These are phyloP conservation scores for Mycena olivaceomarginata DNA, from an alignment of 768 basidiomycete species.

Conservation along the genomic window DNA sequence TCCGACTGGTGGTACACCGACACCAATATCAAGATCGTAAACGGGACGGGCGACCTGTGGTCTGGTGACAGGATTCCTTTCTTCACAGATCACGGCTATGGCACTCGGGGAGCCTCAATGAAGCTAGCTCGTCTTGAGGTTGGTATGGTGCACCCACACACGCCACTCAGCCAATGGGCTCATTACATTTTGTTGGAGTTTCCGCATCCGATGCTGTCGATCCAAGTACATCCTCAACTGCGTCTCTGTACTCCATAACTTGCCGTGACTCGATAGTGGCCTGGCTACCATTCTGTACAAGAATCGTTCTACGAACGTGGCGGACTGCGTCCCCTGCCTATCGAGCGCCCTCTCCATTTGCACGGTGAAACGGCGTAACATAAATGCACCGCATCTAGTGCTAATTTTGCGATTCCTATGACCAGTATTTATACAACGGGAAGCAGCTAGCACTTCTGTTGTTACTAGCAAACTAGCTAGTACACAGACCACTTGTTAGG, in stretches of 20 bases:
- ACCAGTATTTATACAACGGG: too few relatives aligned
- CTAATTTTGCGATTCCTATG: too few relatives aligned
- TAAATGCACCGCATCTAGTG: too few relatives aligned
- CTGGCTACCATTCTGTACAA: slow-evolving; percentile 12
- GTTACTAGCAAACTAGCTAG: too few relatives aligned
- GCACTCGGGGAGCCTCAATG: slow-evolving; percentile 10
- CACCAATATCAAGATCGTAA: too few relatives aligned
- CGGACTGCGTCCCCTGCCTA: neutral
- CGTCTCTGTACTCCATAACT: neutral
- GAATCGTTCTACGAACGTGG: neutral
- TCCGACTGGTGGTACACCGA: too few relatives aligned
- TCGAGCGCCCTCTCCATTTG: slow-evolving; percentile 8
- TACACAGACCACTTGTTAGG: too few relatives aligned
- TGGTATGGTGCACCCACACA: neutral
- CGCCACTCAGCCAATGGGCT: neutral
- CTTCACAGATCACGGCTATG: neutral
- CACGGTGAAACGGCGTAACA: too few relatives aligned
- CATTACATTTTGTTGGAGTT: neutral
- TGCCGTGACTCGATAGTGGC: slow-evolving; percentile 4
- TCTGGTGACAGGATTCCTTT: slow-evolving; percentile 20
- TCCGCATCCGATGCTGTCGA: slow-evolving; percentile 28
- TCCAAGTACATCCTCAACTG: neutral
- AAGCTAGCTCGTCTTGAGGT: slow-evolving; percentile 1
- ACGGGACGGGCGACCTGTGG: slow-evolving; percentile 14
- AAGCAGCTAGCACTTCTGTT: too few relatives aligned